These are phyloP conservation scores for Leccinum incarnatum DNA, from an alignment of 768 basidiomycete species.

Conservation along the genomic window DNA sequence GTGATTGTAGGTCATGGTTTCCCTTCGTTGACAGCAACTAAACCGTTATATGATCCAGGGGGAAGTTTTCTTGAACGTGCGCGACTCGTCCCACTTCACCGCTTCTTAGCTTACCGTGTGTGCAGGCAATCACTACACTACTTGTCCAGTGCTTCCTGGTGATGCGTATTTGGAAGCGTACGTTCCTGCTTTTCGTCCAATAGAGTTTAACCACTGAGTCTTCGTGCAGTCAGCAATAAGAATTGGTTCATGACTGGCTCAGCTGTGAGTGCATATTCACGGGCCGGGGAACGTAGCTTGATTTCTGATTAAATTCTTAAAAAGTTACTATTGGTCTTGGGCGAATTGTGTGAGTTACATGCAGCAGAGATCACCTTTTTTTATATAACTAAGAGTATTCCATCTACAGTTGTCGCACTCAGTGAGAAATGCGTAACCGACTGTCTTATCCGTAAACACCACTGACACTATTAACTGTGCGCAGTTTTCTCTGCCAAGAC, in stretches of 20 bases:
- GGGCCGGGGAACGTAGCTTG: neutral
- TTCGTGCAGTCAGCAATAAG: conserved; percentile 47
- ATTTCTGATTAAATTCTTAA: neutral
- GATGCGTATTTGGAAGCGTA: conserved; percentile 48
- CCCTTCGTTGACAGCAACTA: neutral
- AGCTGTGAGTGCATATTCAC: conserved; percentile 22
- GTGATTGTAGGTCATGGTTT: conserved; percentile 15
- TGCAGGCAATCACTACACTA: conserved; percentile 41
- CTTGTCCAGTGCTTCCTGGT: conserved; percentile 56
- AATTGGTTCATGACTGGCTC: conserved; percentile 34
- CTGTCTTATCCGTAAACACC: neutral
- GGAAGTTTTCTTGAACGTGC: conserved; percentile 49
- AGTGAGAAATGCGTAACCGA: conserved; percentile 23
- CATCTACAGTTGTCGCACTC: conserved; percentile 30
- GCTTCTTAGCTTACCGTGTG: neutral
- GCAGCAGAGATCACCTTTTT: neutral
- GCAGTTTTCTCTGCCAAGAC: conserved; percentile 36
- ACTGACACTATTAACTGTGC: conserved; percentile 2
- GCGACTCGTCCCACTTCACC: neutral
- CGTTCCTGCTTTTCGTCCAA: conserved; percentile 12
- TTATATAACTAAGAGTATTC: conserved; percentile 3
- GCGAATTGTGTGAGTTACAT: conserved; percentile 36
- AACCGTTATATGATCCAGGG: conserved; percentile 30
- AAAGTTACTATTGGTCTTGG: conserved; percentile 33
- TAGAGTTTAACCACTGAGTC: neutral